Percentiles rank a stretch among this genome's conserved stretches.
These are phyloP conservation scores for Malassezia obtusa DNA, from an alignment of 1,284 basidiomycete species.

Conservation along the genomic window DNA sequence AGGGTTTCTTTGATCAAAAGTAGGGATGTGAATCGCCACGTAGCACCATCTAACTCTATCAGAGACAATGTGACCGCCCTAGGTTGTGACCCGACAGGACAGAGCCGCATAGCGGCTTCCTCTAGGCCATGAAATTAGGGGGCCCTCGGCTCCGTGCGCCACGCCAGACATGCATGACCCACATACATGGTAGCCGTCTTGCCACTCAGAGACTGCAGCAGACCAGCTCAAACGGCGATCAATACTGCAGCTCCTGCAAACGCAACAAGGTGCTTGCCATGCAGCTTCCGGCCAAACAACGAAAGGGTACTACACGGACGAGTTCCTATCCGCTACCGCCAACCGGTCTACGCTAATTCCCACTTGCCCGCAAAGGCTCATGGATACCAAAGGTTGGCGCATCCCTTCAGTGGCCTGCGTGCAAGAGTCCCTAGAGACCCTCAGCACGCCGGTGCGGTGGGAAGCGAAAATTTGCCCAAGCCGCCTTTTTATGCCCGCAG, in stretches of 20 bases:
- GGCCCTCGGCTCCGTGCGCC: constrained; percentile 4
- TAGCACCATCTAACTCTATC: too few species aligned
- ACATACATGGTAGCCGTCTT: neutral
- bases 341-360: constrained; percentile 16
- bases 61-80: constrained; percentile 16
- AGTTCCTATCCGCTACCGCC: constrained; percentile 14
- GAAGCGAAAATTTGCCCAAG: neutral
- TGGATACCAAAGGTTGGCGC: constrained; percentile 6
- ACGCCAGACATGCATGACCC: neutral
- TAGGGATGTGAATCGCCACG: too few species aligned
- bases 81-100: constrained; percentile 19
- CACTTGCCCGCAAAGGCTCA: constrained; percentile 19
- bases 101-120: constrained; percentile 18
- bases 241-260: constrained; percentile 14
- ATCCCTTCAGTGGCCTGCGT: constrained; percentile 17
- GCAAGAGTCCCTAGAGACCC: constrained; percentile 10
- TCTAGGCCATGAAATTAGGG: constrained; percentile 21
- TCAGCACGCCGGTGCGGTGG: constrained; percentile 13
- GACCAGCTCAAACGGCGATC: constrained; percentile 19
- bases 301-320: neutral
- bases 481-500: constrained; percentile 8
- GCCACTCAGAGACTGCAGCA: constrained; percentile 9
- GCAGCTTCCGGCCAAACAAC: neutral
- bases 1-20: neutral
- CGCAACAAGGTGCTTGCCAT: constrained; percentile 1